phyloP scores from a whole-genome alignment of 1,139 yeast genomes.

The Nakaseomyces nivariensis region DNA sequence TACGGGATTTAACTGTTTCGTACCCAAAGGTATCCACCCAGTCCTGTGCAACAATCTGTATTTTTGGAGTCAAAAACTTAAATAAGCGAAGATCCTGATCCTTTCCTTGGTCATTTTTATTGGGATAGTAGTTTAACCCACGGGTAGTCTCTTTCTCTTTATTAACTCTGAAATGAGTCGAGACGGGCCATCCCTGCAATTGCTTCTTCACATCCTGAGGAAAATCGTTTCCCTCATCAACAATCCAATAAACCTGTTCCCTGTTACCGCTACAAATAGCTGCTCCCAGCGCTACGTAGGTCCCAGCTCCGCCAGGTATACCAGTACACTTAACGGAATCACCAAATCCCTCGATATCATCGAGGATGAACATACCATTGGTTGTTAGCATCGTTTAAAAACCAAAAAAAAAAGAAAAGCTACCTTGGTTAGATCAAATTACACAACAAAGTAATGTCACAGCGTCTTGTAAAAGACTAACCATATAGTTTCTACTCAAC shows the following conservation, averaged over 20 bases:
- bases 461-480: no score
- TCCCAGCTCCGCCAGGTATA: slow-evolving; percentile 85
- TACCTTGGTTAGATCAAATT: no score
- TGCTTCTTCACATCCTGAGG: slow-evolving; percentile 41
- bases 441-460: not conserved
- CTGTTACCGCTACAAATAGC: slow-evolving; percentile 39
- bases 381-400: slow-evolving; percentile 37
- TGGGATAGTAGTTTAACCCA: slow-evolving; percentile 64
- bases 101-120: slow-evolving; percentile 30
- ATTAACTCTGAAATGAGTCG: slow-evolving; percentile 46
- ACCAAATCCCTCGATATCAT: slow-evolving; percentile 50
- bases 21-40: slow-evolving; percentile 31
- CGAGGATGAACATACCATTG: slow-evolving; percentile 87
- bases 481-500: no score
- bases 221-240: slow-evolving; percentile 75
- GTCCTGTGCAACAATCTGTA: slow-evolving; percentile 54
- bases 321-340: slow-evolving; percentile 38
- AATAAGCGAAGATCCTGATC: slow-evolving; percentile 44
- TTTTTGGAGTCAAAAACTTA: slow-evolving; percentile 51
- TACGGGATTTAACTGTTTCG: slow-evolving; percentile 34
- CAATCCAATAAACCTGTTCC: slow-evolving; percentile 48
- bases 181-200: slow-evolving; percentile 53
- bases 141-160: slow-evolving; percentile 54
- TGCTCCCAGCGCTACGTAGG: slow-evolving; percentile 74
- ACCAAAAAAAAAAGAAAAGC: slow-evolving; percentile 3